These are phyloP conservation scores for Ustilago lituana DNA, from an alignment of 1,284 basidiomycete genomes.

Conservation along the genomic window DNA sequence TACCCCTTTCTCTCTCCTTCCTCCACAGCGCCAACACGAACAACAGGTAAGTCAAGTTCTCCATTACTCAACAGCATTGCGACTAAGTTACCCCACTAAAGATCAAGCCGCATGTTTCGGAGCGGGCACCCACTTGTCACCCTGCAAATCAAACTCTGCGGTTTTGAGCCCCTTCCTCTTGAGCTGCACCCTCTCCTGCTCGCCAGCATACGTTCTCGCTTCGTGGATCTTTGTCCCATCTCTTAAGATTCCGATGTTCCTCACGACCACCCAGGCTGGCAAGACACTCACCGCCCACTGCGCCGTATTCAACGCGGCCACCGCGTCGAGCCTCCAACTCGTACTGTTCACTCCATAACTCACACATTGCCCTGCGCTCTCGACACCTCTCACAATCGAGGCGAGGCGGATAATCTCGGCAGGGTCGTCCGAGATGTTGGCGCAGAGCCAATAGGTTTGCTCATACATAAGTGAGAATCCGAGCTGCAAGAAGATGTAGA, in stretches of 20 bases:
- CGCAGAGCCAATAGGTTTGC: constrained; percentile 62
- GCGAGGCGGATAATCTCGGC: constrained; percentile 61
- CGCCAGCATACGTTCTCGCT: constrained; percentile 45
- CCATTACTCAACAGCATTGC: too few relatives aligned
- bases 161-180: constrained; percentile 24
- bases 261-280: constrained; percentile 61
- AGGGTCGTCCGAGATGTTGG: constrained; percentile 42
- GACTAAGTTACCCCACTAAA: too few relatives aligned
- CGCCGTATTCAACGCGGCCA: constrained; percentile 62
- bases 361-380: constrained; percentile 62
- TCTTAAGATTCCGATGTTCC: constrained; percentile 48
- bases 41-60: too few relatives aligned
- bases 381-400: constrained; percentile 60
- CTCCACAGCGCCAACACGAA: too few relatives aligned
- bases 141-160: constrained; percentile 33
- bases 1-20: too few relatives aligned
- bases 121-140: too few relatives aligned
- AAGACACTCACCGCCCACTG: constrained; percentile 54
- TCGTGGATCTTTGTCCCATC: constrained; percentile 54
- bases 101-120: too few relatives aligned
- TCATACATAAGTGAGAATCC: constrained; percentile 60
- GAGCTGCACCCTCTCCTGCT: constrained; percentile 39
- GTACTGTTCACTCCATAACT: constrained; percentile 63
- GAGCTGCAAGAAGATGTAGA: constrained; percentile 63
- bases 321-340: constrained; percentile 53